phyloP scores from a whole-genome alignment of 495 filamentous ascomycete species.

The Thermothielavioides terrestris region DNA sequence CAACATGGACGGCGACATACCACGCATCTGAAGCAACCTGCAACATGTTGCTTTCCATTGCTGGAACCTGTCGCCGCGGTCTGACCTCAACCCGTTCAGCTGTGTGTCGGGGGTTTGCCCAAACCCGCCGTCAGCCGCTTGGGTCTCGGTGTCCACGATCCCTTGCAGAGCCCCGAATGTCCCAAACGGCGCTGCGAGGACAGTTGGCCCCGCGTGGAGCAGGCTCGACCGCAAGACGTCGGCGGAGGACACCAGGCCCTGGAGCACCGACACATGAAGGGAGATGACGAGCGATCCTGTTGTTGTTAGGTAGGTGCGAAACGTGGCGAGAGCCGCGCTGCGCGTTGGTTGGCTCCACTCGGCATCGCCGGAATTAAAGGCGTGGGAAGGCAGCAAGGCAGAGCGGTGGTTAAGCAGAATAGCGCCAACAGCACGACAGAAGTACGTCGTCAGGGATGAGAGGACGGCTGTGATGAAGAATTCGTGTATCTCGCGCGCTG shows the following conservation, averaged over 20 bases:
- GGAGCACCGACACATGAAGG: constrained; percentile 30
- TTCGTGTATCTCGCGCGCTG: constrained; percentile 31
- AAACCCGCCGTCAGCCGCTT: constrained; percentile 20
- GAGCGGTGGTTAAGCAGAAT: constrained; percentile 37
- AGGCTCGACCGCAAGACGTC: constrained; percentile 27
- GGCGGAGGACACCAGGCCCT: constrained; percentile 33
- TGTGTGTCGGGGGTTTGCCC: constrained; percentile 44
- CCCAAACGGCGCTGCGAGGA: constrained; percentile 40
- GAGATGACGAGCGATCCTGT: constrained; percentile 40
- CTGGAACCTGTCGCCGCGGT: constrained; percentile 29
- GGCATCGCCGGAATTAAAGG: constrained; percentile 15
- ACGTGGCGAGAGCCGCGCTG: constrained; percentile 33
- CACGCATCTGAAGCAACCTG: constrained; percentile 34
- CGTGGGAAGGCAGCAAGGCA: constrained; percentile 27
- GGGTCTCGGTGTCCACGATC: constrained; percentile 19
- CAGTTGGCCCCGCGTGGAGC: constrained; percentile 26
- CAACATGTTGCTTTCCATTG: constrained; percentile 35
- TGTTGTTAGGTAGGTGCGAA: constrained; percentile 42
- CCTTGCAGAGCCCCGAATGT: constrained; percentile 36
- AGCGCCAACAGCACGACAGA: constrained; percentile 33
- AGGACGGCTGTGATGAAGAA: constrained; percentile 38
- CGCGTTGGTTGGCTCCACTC: constrained; percentile 14
- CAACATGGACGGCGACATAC: constrained; percentile 31
- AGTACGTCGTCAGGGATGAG: constrained; percentile 36
- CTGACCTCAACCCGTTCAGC: constrained; percentile 26